These are phyloP conservation scores for Ormosia emarginata DNA, from an alignment of 306 rosid genomes.

Conservation along the genomic window DNA sequence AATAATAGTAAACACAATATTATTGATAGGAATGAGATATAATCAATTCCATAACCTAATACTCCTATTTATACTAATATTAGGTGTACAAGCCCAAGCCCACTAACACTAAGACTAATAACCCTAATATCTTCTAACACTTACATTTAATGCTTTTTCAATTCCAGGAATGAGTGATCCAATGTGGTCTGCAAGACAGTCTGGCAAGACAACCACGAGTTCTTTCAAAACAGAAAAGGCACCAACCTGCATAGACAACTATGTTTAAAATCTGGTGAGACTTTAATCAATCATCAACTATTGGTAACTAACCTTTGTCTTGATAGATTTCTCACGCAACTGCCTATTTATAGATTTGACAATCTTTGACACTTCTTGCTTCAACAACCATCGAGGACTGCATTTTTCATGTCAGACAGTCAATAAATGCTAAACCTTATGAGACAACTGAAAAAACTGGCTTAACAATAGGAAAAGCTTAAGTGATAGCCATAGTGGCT, in stretches of 20 bases:
- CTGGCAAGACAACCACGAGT: conserved; percentile 95
- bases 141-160: conserved; percentile 89
- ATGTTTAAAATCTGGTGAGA: conserved; percentile 21
- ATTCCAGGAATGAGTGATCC: conserved; percentile 99
- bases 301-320: conserved; percentile 69
- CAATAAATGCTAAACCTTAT: conserved; percentile 14
- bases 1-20: too few relatives aligned
- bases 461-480: not conserved
- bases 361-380: conserved; percentile 91
- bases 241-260: conserved; percentile 71
- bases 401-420: conserved; percentile 36
- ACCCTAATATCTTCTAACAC: too few relatives aligned
- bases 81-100: too few relatives aligned
- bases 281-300: conserved; percentile 12
- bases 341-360: conserved; percentile 89
- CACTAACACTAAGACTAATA: too few relatives aligned
- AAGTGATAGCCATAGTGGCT: not conserved
- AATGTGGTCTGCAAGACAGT: conserved; percentile 94
- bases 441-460: not conserved
- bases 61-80: too few relatives aligned
- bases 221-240: conserved; percentile 95
- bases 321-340: conserved; percentile 95
- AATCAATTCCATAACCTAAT: too few relatives aligned
- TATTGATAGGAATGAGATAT: too few relatives aligned
- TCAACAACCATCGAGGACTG: conserved; percentile 99